A percentile compares a stretch with the other conserved stretches of the same genome.
These are phyloP conservation scores for Termitomyces sp. DNA, from an alignment of 768 basidiomycete genomes.

Conservation along the genomic window DNA sequence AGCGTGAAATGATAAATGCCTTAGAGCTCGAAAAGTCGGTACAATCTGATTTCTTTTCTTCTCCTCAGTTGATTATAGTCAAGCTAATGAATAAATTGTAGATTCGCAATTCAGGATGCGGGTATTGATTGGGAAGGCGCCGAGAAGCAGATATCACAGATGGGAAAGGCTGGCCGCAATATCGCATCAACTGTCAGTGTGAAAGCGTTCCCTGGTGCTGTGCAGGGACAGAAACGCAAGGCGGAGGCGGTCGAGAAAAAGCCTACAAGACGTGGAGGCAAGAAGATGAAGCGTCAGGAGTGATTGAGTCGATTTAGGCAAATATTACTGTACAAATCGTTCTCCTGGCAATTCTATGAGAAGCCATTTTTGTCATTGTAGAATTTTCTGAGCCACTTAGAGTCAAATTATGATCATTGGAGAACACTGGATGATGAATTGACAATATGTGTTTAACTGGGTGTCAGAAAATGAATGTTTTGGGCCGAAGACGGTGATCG, in stretches of 20 bases:
- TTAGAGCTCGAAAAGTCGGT: conserved; percentile 86
- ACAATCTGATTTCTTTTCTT: neutral
- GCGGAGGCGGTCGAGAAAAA: conserved; percentile 40
- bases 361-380: too few relatives aligned
- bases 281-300: conserved; percentile 35
- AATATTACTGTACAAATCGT: neutral
- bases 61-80: conserved; percentile 8
- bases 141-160: conserved; percentile 61
- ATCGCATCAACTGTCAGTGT: conserved; percentile 71
- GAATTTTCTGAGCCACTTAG: too few relatives aligned
- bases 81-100: conserved; percentile 24
- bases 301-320: neutral
- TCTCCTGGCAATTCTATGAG: neutral
- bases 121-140: conserved; percentile 71
- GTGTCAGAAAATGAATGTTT: too few relatives aligned
- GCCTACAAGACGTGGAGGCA: conserved; percentile 37
- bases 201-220: conserved; percentile 32
- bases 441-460: too few relatives aligned
- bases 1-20: conserved; percentile 82
- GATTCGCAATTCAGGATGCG: conserved; percentile 70
- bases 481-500: too few relatives aligned
- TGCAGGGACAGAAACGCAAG: conserved; percentile 55
- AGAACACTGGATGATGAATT: too few relatives aligned
- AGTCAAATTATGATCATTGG: too few relatives aligned
- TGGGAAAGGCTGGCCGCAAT: conserved; percentile 31